phyloP scores from a whole-genome alignment of 257 asterid species.

The Solanum etuberosum region DNA sequence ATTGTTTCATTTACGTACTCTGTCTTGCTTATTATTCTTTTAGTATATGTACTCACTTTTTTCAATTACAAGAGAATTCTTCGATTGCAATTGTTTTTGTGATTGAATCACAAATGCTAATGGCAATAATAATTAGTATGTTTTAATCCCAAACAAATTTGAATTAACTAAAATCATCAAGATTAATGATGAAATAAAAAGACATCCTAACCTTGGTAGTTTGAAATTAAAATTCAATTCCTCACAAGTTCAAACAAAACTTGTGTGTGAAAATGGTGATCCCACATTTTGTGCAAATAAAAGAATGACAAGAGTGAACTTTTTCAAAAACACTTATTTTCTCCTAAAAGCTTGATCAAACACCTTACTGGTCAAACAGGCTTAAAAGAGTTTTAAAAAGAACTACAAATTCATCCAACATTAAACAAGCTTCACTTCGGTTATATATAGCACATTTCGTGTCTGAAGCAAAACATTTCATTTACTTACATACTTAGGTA shows the following conservation, averaged over 20 bases:
- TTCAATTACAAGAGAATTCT: background rate
- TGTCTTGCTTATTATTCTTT: too few species aligned
- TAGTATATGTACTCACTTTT: background rate
- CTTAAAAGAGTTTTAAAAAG: background rate
- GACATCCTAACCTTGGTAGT: background rate
- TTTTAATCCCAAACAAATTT: background rate
- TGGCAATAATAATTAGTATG: background rate
- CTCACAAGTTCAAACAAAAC: background rate
- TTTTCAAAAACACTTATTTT: background rate
- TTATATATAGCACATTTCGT: background rate
- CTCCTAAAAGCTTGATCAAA: too few species aligned
- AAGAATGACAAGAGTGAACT: background rate
- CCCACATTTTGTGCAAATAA: background rate
- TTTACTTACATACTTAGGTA: background rate
- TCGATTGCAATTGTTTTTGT: background rate
- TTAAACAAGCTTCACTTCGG: too few species aligned
- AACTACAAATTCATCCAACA: background rate
- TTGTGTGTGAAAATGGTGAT: background rate
- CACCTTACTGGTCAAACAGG: too few species aligned
- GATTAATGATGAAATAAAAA: background rate
- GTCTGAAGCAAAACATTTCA: background rate
- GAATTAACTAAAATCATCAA: background rate
- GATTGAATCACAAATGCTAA: background rate
- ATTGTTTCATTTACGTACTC: too few species aligned
- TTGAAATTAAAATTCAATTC: background rate